A percentile compares a stretch with the other conserved stretches of the same genome.
These are phyloP conservation scores for Imleria badia DNA, from an alignment of 768 basidiomycete genomes.

Conservation along the genomic window DNA sequence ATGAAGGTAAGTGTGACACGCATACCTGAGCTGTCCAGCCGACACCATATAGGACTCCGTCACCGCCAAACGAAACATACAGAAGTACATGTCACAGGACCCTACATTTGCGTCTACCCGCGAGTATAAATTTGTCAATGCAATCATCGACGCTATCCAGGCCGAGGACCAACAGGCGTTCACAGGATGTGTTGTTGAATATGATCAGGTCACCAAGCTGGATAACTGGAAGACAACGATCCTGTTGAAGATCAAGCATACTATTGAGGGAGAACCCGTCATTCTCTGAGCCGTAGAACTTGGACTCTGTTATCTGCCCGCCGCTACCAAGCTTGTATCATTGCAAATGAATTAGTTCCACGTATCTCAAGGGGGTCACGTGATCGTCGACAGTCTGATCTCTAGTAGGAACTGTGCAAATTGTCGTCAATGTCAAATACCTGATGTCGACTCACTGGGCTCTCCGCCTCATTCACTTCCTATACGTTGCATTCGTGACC, in stretches of 20 bases:
- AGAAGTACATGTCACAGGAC: conserved; percentile 79
- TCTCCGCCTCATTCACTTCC: conserved; percentile 57
- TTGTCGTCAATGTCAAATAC: conserved; percentile 13
- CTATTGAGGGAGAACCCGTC: conserved; percentile 58
- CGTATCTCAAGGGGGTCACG: conserved; percentile 22
- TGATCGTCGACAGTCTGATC: conserved; percentile 7
- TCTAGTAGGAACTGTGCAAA: too few species aligned
- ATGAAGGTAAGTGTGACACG: conserved; percentile 61
- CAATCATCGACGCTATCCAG: conserved; percentile 76
- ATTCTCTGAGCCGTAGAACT: conserved; percentile 25
- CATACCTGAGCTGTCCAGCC: background rate
- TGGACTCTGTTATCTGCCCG: background rate
- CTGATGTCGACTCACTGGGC: conserved; percentile 43
- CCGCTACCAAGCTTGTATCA: background rate
- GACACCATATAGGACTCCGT: conserved; percentile 67
- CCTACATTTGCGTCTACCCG: conserved; percentile 83
- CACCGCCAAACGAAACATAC: conserved; percentile 75
- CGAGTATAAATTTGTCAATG: conserved; percentile 85
- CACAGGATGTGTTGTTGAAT: conserved; percentile 85
- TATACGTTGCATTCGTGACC: conserved; percentile 48
- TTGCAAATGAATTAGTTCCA: conserved; percentile 12
- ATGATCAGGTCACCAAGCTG: conserved; percentile 87
- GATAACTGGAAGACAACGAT: conserved; percentile 97
- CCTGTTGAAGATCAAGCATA: conserved; percentile 85
- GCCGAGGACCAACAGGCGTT: conserved; percentile 70